Base-by-base conservation (phyloP, 176 grass and related monocot species). In the Musa beccarii region DNA sequence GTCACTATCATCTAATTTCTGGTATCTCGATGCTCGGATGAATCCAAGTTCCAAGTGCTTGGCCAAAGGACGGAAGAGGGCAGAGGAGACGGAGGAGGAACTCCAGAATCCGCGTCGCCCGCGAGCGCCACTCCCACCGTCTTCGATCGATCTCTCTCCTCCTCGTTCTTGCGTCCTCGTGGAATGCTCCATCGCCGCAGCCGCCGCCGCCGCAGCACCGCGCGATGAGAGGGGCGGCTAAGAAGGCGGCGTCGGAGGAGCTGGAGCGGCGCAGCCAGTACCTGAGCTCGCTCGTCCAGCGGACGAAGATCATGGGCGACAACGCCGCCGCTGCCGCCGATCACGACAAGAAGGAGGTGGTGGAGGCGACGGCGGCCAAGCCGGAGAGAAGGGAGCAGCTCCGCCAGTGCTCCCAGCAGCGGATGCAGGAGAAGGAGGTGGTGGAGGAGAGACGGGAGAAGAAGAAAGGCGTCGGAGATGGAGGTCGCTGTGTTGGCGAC, bases 231-330 rank as follows among this genome's bases (percentile, higher is more conserved):
- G 72, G 53, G 20, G 72, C 52, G 72, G 9, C 9, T 5, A 56
- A 34, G 82, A 82, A 75, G 83, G 80, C 71, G 61, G 73, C 68
- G 65, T 75, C 84, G 19, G 86, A 69, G 61, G 85, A 81, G 79
- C 81, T 85, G 17, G 87, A 89, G 79, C 85, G 86, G 59, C 85
- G 87, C 10, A 91, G 87, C 61, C 81, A 69, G 29, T 83, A 73
- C 69, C 79, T 97, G 68, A 89, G 83, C 61, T 81, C 88, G 21
- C 79, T 92, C 25, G 87, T 93, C 67, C 80, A 87, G 75, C 87
- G 89, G 29, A 81, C 81, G 62, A 86, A 81, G 77, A 22, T 92
- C 34, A 68, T 17, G 73, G 21, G 29, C 34, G 85, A 88, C 49
- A 82, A 3, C 0, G 86, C 72, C 17, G 53, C 29, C 54, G 88